A percentile compares a stretch with the other conserved stretches of the same genome.
These are phyloP conservation scores for Hypocreales sp. DNA, from an alignment of 2,329 filamentous ascomycete genomes.

Conservation along the genomic window DNA sequence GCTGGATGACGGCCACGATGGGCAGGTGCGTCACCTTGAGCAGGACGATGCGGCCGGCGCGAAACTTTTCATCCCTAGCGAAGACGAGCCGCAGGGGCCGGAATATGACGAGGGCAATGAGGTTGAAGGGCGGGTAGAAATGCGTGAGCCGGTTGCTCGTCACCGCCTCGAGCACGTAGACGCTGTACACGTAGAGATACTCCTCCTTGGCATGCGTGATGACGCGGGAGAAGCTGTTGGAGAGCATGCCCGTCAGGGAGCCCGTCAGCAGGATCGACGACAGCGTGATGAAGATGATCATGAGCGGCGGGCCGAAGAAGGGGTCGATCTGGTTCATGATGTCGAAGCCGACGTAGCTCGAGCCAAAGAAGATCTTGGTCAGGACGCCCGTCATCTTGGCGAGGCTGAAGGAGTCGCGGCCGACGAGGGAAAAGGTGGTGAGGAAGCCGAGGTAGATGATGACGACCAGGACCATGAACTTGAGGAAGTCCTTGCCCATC, in stretches of 20 bases:
- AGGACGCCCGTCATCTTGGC: constrained; percentile 59
- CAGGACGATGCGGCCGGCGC: constrained; percentile 43
- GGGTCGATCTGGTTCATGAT: constrained; percentile 45
- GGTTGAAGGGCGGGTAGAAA: constrained; percentile 58
- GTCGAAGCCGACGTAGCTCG: constrained; percentile 59
- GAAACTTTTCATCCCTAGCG: constrained; percentile 45
- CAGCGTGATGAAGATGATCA: constrained; percentile 61
- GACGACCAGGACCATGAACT: constrained; percentile 65
- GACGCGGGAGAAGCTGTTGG: constrained; percentile 55
- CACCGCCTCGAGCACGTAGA: constrained; percentile 50
- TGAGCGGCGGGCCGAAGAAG: constrained; percentile 42
- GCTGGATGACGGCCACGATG: constrained; percentile 51
- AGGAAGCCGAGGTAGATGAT: constrained; percentile 80
- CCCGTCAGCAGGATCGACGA: constrained; percentile 69
- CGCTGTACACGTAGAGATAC: constrained; percentile 61
- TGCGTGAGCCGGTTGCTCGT: constrained; percentile 54
- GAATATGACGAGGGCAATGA: constrained; percentile 56
- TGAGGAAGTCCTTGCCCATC: constrained; percentile 87
- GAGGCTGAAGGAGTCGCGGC: constrained; percentile 51
- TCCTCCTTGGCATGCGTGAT: constrained; percentile 54
- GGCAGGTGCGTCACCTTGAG: constrained; percentile 50
- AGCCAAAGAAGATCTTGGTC: constrained; percentile 70
- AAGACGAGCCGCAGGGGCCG: constrained; percentile 57
- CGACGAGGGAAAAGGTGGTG: constrained; percentile 69
- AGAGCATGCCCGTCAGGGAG: constrained; percentile 62